Percentiles rank a stretch among this genome's conserved stretches.
Evolutionary conservation across 371 early-diverging fungal species (phyloP).

Genomic region (Umbelopsis sp.): DNA sequence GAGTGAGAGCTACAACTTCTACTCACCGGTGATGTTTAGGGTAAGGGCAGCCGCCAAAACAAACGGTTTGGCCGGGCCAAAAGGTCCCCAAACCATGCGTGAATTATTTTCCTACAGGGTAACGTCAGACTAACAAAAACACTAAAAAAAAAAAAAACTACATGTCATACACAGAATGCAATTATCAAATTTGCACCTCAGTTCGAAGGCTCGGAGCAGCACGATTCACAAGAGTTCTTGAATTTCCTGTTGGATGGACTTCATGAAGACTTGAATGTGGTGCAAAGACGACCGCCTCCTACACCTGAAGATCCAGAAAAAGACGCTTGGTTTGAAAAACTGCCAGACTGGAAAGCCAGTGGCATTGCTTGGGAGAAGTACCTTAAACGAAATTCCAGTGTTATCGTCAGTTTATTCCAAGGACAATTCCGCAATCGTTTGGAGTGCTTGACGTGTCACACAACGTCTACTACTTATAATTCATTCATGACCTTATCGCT

Average conservation of each 20-base stretch:
- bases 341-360: constrained; percentile 59
- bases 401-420: constrained; percentile 92
- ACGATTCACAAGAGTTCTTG: constrained; percentile 83
- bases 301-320: constrained; percentile 38
- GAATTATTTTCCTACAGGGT: background rate
- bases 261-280: constrained; percentile 75
- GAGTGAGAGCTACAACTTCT: constrained; percentile 58
- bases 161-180: constrained; percentile 39
- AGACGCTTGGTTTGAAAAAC: constrained; percentile 43
- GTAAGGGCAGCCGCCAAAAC: constrained; percentile 21
- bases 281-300: constrained; percentile 31
- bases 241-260: constrained; percentile 72
- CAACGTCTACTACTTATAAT: constrained; percentile 89
- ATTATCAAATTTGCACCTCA: constrained; percentile 70
- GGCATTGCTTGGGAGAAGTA: constrained; percentile 83
- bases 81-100: background rate
- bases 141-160: no score
- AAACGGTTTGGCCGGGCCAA: background rate
- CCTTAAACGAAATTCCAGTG: constrained; percentile 75
- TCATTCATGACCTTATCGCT: constrained; percentile 92
- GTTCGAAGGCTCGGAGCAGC: constrained; percentile 70
- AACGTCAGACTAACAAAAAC: background rate
- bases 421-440: constrained; percentile 83
- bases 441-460: constrained; percentile 81
- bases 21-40: constrained; percentile 60